phyloP scores from a whole-genome alignment of 1,139 yeast genomes.

The Scheffersomyces illinoinensis region DNA sequence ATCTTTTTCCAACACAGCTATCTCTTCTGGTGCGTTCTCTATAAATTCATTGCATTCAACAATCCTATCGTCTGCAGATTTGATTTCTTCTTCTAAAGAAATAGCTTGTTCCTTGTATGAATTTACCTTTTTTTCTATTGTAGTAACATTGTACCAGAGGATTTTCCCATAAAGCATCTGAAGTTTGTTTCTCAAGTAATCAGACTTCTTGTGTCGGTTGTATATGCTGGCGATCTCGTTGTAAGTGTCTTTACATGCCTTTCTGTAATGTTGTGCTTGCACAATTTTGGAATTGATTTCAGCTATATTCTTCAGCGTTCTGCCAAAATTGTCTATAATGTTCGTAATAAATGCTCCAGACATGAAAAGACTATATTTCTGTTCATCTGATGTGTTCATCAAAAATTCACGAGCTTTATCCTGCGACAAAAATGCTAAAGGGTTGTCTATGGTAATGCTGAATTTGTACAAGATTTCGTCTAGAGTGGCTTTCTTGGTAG shows the following conservation, averaged over 20 bases:
- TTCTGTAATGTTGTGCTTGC: constrained; percentile 20
- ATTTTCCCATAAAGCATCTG: constrained; percentile 58
- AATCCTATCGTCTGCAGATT: constrained; percentile 8
- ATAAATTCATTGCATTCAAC: constrained; percentile 2
- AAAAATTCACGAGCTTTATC: constrained; percentile 92
- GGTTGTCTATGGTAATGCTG: constrained; percentile 83
- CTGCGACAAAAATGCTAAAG: constrained; percentile 90
- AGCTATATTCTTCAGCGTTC: constrained; percentile 38
- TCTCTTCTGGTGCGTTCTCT: constrained; percentile 14
- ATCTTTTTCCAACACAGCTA: constrained; percentile 17
- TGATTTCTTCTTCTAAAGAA: constrained; percentile 23
- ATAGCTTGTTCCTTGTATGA: constrained; percentile 16
- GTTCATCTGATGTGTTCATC: constrained; percentile 68
- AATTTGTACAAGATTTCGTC: constrained; percentile 70
- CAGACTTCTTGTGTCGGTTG: constrained; percentile 43
- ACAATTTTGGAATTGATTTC: constrained; percentile 41
- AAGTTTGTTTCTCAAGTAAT: constrained; percentile 43
- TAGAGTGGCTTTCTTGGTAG: constrained; percentile 63
- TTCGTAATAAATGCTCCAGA: constrained; percentile 73
- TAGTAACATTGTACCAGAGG: constrained; percentile 59
- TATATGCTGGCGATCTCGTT: constrained; percentile 35
- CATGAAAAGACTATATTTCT: constrained; percentile 76
- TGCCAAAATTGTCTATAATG: constrained; percentile 51
- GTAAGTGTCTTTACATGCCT: constrained; percentile 30
- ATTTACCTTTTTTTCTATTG: constrained; percentile 31